A percentile compares a stretch with the other conserved stretches of the same genome.
These are phyloP conservation scores for Xylaria palmicola DNA, from an alignment of 495 filamentous ascomycete genomes.

Conservation along the genomic window DNA sequence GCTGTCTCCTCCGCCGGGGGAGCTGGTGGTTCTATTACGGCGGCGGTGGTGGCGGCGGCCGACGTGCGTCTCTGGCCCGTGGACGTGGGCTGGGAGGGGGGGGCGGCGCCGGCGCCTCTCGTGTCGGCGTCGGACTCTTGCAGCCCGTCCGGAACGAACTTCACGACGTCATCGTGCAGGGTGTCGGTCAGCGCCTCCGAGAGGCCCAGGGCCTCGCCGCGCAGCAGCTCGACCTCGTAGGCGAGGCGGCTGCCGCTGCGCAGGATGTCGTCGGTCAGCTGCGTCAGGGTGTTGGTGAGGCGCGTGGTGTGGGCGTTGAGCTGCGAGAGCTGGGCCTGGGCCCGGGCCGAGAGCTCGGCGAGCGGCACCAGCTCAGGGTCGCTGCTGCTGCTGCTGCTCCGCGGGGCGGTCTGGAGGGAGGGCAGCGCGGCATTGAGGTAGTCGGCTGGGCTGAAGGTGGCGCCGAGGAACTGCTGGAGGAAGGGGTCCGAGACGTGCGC, in stretches of 20 bases:
- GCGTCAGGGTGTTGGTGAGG: conserved; percentile 78
- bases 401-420: conserved; percentile 47
- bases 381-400: conserved; percentile 26
- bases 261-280: conserved; percentile 91
- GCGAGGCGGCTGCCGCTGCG: conserved; percentile 80
- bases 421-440: conserved; percentile 80
- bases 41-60: conserved; percentile 11
- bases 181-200: conserved; percentile 73
- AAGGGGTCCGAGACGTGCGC: conserved; percentile 60
- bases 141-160: conserved; percentile 61
- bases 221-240: conserved; percentile 91
- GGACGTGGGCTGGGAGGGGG: conserved; percentile 17
- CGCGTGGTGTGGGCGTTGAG: conserved; percentile 84
- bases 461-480: conserved; percentile 65
- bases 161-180: conserved; percentile 64
- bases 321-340: conserved; percentile 80
- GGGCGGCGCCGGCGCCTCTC: conserved; percentile 10
- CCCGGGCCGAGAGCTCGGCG: conserved; percentile 73
- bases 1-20: background rate
- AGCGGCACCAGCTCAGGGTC: conserved; percentile 59
- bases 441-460: conserved; percentile 74
- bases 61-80: conserved; percentile 28
- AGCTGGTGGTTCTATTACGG: no score
- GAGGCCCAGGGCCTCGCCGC: conserved; percentile 77
- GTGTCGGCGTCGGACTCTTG: conserved; percentile 19